These are phyloP conservation scores for Penicillium sp. DNA, from an alignment of 2,329 filamentous ascomycete genomes.

Conservation along the genomic window DNA sequence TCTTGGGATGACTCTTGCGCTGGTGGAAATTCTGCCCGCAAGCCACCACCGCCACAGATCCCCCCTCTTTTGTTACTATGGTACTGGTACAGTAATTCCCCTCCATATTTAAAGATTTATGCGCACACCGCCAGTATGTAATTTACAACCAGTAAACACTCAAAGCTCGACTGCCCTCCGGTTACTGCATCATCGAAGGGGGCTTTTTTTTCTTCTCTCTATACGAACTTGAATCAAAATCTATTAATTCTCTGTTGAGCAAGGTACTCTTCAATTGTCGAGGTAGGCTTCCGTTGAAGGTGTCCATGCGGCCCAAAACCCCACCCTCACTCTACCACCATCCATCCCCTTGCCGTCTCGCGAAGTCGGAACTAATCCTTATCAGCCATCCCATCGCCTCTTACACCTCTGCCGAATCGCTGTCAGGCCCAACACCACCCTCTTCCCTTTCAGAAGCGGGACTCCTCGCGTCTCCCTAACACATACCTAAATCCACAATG, in stretches of 20 bases:
- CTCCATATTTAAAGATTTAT: neutral
- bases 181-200: slow-evolving; percentile 18
- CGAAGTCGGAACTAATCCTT: slow-evolving; percentile 17
- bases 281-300: slow-evolving; percentile 29
- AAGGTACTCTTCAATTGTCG: neutral
- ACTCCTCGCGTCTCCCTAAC: slow-evolving; percentile 27
- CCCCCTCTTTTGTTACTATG: slow-evolving; percentile 24
- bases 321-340: slow-evolving; percentile 30
- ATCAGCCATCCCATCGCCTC: slow-evolving; percentile 5
- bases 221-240: neutral
- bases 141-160: slow-evolving; percentile 14
- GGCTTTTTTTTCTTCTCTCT: neutral
- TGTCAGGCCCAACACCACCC: slow-evolving; percentile 21
- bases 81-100: slow-evolving; percentile 20
- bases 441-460: slow-evolving; percentile 29
- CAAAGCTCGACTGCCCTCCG: slow-evolving; percentile 5
- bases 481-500: slow-evolving; percentile 60
- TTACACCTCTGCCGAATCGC: slow-evolving; percentile 1
- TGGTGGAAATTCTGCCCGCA: slow-evolving; percentile 24
- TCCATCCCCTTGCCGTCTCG: slow-evolving; percentile 27
- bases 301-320: slow-evolving; percentile 37
- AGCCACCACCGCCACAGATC: slow-evolving; percentile 35
- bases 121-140: slow-evolving; percentile 20
- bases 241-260: slow-evolving; percentile 18
- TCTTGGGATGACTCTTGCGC: slow-evolving; percentile 21